These are phyloP conservation scores for Podospora bellae-mahoneyi DNA, from an alignment of 495 filamentous ascomycete genomes.

Conservation along the genomic window DNA sequence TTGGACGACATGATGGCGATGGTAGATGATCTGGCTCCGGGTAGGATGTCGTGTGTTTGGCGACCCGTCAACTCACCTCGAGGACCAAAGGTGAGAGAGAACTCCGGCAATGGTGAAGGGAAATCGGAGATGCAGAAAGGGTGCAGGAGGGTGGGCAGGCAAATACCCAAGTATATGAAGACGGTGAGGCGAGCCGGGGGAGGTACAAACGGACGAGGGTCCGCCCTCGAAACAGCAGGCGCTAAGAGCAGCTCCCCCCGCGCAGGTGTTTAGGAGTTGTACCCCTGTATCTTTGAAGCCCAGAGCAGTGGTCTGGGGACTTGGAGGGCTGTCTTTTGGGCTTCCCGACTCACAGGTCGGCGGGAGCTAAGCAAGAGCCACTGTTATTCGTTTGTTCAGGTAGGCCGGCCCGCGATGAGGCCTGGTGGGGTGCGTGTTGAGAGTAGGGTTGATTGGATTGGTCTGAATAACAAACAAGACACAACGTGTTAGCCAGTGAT, in stretches of 20 bases:
- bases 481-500: slow-evolving; percentile 15
- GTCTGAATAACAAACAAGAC: slow-evolving; percentile 12
- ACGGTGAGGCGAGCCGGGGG: slow-evolving; percentile 27
- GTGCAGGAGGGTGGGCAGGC: slow-evolving; percentile 30
- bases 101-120: slow-evolving; percentile 35
- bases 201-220: slow-evolving; percentile 18
- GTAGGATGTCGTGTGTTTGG: not conserved
- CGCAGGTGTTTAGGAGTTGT: slow-evolving; percentile 18
- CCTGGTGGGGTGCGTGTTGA: slow-evolving; percentile 26
- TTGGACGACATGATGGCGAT: slow-evolving; percentile 54
- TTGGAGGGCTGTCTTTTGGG: slow-evolving; percentile 18
- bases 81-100: slow-evolving; percentile 26
- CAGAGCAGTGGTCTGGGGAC: slow-evolving; percentile 30
- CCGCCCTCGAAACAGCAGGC: slow-evolving; percentile 24
- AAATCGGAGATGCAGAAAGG: slow-evolving; percentile 20
- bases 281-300: slow-evolving; percentile 29
- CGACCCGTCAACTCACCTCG: slow-evolving; percentile 38
- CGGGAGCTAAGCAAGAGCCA: slow-evolving; percentile 17
- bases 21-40: not conserved
- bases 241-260: slow-evolving; percentile 25
- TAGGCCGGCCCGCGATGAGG: slow-evolving; percentile 20
- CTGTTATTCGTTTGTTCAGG: slow-evolving; percentile 25
- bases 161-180: slow-evolving; percentile 41
- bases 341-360: slow-evolving; percentile 13
- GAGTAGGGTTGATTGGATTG: not conserved